These are phyloP conservation scores for Sugiyamaella chiloensis DNA, from an alignment of 805 yeast species.

Conservation along the genomic window DNA sequence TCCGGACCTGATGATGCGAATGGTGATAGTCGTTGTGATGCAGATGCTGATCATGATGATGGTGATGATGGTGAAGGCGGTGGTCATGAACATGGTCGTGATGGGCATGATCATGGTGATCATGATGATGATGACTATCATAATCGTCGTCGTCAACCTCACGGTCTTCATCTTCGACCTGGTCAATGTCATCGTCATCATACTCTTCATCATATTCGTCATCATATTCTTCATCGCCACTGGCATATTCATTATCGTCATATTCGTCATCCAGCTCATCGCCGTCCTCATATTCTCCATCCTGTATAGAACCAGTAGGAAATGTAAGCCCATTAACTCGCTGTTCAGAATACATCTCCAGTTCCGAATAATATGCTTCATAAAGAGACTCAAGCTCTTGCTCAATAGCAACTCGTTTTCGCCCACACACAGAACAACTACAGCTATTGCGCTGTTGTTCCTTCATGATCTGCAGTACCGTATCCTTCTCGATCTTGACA, in stretches of 20 bases:
- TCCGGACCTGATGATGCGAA: slow-evolving; percentile 13
- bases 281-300: neutral
- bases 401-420: slow-evolving; percentile 66
- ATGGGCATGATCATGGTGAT: slow-evolving; percentile 13
- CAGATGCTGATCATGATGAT: slow-evolving; percentile 12
- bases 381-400: slow-evolving; percentile 73
- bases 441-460: slow-evolving; percentile 59
- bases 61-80: slow-evolving; percentile 14
- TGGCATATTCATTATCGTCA: slow-evolving; percentile 8
- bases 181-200: slow-evolving; percentile 12
- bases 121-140: slow-evolving; percentile 9
- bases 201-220: slow-evolving; percentile 1
- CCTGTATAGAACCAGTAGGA: neutral
- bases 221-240: slow-evolving; percentile 12
- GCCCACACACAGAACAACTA: slow-evolving; percentile 74
- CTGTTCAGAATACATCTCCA: slow-evolving; percentile 28
- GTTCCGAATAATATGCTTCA: slow-evolving; percentile 59
- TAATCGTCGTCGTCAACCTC: slow-evolving; percentile 4
- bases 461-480: slow-evolving; percentile 61
- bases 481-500: slow-evolving; percentile 63
- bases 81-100: slow-evolving; percentile 16
- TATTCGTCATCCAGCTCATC: neutral
- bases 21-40: slow-evolving; percentile 16
- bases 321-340: slow-evolving; percentile 1
- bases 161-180: slow-evolving; percentile 11